Conservation (phyloP, 2,329 filamentous ascomycete genomes). For the Fragosphaeria purpurea region DNA sequence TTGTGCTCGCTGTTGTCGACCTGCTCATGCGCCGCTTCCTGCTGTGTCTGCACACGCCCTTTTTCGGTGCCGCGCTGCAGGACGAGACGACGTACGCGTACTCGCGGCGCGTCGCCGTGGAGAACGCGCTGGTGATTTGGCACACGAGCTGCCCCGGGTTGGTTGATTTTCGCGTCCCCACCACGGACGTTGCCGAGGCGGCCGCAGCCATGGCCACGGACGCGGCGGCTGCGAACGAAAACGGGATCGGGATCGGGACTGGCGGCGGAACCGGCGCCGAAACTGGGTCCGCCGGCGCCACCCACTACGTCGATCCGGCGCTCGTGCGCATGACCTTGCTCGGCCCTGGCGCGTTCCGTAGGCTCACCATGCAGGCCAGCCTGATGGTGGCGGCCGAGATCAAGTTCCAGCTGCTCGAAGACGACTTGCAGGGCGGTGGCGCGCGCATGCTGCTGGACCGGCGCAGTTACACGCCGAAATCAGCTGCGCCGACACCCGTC, state of each 20-base stretch:
- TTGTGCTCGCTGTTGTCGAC: conserved; percentile 32
- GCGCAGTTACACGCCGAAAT: no score
- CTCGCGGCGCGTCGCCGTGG: conserved; percentile 39
- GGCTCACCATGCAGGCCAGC: conserved; percentile 26
- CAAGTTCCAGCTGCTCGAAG: conserved; percentile 31
- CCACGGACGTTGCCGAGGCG: not conserved
- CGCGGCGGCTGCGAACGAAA: not conserved
- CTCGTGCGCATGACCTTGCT: conserved; percentile 30
- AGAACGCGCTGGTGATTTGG: conserved; percentile 23
- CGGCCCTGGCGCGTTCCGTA: conserved; percentile 31
- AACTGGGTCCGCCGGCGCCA: no score
- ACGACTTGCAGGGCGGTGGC: not conserved
- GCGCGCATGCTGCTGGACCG: not conserved
- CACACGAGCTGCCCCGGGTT: conserved; percentile 9
- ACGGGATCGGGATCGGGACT: not conserved
- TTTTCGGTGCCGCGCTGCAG: conserved; percentile 29
- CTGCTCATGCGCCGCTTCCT: conserved; percentile 34
- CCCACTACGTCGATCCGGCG: conserved; percentile 14
- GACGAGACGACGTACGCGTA: conserved; percentile 39
- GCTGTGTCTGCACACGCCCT: conserved; percentile 43
- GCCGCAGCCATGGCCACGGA: not conserved
- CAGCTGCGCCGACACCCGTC: no score
- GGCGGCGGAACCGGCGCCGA: no score
- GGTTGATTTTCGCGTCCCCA: not conserved
- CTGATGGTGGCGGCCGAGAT: conserved; percentile 36